A percentile compares a stretch with the other conserved stretches of the same genome.
These are phyloP conservation scores for Sporodiniella umbellata DNA, from an alignment of 371 early-diverging fungal genomes.

Conservation along the genomic window DNA sequence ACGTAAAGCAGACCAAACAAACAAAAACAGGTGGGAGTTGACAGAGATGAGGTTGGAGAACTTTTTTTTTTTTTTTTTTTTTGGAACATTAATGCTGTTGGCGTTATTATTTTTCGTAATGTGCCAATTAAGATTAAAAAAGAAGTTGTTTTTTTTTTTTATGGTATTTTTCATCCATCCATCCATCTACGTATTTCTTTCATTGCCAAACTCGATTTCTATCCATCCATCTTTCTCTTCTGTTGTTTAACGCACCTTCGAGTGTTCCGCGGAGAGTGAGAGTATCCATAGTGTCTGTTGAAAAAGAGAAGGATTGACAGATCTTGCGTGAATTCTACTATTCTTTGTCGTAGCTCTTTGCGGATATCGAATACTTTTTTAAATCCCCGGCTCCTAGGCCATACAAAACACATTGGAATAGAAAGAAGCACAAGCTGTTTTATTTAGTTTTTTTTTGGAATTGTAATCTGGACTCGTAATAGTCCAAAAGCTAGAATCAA, in stretches of 20 bases:
- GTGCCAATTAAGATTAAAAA: too few relatives aligned
- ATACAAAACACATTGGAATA: too few relatives aligned
- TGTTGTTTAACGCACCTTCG: conserved; percentile 29
- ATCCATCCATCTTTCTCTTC: conserved; percentile 6
- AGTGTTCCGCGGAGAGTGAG: conserved; percentile 58
- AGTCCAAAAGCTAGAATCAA: neutral
- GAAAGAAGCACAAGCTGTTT: too few relatives aligned
- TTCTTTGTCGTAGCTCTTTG: neutral
- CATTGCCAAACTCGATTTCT: too few relatives aligned
- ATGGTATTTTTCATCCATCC: too few relatives aligned
- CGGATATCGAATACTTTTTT: neutral
- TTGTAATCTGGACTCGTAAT: neutral
- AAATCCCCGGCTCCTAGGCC: too few relatives aligned
- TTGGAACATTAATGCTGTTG: too few relatives aligned
- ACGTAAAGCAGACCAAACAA: too few relatives aligned
- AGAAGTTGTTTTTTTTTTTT: neutral
- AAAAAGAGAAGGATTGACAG: conserved; percentile 37
- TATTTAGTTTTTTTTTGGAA: neutral
- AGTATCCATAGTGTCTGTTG: conserved; percentile 49
- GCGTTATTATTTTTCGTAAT: too few relatives aligned
- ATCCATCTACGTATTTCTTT: conserved; percentile 23
- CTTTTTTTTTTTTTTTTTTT: neutral
- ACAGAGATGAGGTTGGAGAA: neutral
- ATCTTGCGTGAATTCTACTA: neutral
- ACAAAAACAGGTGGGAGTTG: neutral